Evolutionary conservation across 2,329 filamentous ascomycete species (phyloP).

Genomic region (Parasarocladium wereldwijsianum): DNA sequence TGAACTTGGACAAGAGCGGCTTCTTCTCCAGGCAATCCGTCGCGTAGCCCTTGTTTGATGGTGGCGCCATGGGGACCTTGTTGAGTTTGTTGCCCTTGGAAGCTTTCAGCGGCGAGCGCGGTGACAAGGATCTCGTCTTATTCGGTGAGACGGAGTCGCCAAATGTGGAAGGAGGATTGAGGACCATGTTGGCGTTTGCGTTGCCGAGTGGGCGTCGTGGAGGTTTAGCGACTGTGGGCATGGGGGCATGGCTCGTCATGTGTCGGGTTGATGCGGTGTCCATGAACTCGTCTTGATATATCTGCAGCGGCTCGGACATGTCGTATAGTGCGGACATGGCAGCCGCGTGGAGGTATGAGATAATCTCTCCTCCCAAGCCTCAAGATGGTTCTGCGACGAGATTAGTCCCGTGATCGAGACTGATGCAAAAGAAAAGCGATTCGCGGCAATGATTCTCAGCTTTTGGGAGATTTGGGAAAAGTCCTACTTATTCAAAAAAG

Average conservation of each 20-base stretch:
- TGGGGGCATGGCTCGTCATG: conserved; percentile 41
- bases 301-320: conserved; percentile 34
- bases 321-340: no score
- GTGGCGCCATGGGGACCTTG: conserved; percentile 52
- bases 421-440: no score
- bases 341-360: no score
- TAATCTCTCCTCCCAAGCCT: no score
- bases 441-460: no score
- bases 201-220: conserved; percentile 31
- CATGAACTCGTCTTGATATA: conserved; percentile 37
- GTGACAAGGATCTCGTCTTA: conserved; percentile 48
- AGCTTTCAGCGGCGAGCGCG: conserved; percentile 41
- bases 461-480: conserved; percentile 4
- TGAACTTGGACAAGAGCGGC: conserved; percentile 42
- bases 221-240: conserved; percentile 34
- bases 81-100: conserved; percentile 45
- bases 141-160: conserved; percentile 42
- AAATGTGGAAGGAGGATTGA: conserved; percentile 45
- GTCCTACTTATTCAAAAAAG: background rate
- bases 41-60: conserved; percentile 32
- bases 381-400: no score
- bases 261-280: conserved; percentile 26
- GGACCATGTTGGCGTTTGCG: conserved; percentile 46
- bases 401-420: no score
- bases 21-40: conserved; percentile 61